A percentile compares a stretch with the other conserved stretches of the same genome.
phyloP scores from a whole-genome alignment of 352 stramenopile genomes.

The Globisporangium uncinulatum region DNA sequence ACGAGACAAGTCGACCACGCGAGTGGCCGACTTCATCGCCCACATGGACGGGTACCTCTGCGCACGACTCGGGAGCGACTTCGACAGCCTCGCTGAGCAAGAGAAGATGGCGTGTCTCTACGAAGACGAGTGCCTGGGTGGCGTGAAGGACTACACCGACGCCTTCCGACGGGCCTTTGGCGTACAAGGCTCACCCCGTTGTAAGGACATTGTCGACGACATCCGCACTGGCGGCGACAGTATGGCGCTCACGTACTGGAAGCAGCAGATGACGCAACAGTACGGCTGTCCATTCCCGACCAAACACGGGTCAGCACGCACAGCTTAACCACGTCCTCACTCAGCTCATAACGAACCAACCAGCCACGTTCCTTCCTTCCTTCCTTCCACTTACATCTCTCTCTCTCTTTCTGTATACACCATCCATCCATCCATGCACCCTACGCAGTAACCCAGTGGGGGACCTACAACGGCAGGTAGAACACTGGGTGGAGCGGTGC shows the following conservation, averaged over 20 bases:
- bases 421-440: no score
- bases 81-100: conserved; percentile 12
- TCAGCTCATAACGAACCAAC: no score
- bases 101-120: conserved; percentile 44
- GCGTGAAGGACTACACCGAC: conserved; percentile 29
- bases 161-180: conserved; percentile 31
- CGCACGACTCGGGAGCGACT: conserved; percentile 2
- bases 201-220: conserved; percentile 24
- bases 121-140: conserved; percentile 30
- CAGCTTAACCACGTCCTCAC: no score
- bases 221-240: conserved; percentile 11
- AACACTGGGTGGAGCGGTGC: conserved; percentile 38
- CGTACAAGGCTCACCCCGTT: conserved; percentile 19
- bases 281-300: conserved; percentile 12
- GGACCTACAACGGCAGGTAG: conserved; percentile 37
- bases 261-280: conserved; percentile 13
- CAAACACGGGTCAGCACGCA: not conserved
- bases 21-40: conserved; percentile 10
- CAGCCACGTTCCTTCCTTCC: not conserved
- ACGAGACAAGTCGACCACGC: conserved; percentile 1
- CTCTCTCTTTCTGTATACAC: not conserved
- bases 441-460: not conserved
- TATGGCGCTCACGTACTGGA: conserved; percentile 20
- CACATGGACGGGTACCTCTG: conserved; percentile 11
- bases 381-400: not conserved